A percentile compares a stretch with the other conserved stretches of the same genome.
Evolutionary conservation across 1,284 basidiomycete genomes (phyloP).

Genomic region (Puccinia polysora): DNA sequence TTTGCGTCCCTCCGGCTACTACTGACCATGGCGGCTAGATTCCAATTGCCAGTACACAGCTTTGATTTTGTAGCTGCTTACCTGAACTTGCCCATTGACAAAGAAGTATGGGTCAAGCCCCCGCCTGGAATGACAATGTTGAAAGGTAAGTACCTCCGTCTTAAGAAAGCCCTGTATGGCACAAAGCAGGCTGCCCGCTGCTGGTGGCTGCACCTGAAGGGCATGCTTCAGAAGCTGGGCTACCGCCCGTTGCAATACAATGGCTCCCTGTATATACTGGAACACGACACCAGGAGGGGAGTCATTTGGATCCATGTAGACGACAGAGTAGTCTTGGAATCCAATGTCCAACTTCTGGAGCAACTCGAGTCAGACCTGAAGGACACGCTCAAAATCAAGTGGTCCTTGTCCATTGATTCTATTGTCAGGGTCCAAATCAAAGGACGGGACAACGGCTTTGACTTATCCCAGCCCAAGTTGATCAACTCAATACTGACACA

Average conservation of each 20-base stretch:
- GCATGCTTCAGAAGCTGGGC: too few species aligned
- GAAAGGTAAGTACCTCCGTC: too few species aligned
- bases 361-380: not conserved
- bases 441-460: not conserved
- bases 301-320: constrained; percentile 29
- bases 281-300: not conserved
- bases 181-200: too few species aligned
- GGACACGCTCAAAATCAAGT: constrained; percentile 4
- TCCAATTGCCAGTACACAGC: too few species aligned
- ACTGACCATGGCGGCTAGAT: too few species aligned
- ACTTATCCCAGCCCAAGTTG: not conserved
- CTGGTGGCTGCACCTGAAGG: too few species aligned
- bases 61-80: too few species aligned
- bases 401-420: not conserved
- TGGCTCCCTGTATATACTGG: not conserved
- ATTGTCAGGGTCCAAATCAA: constrained; percentile 6
- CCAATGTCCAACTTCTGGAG: not conserved
- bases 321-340: constrained; percentile 6
- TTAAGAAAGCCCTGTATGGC: too few species aligned
- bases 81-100: too few species aligned
- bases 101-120: too few species aligned
- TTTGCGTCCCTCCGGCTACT: too few species aligned
- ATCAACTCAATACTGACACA: not conserved
- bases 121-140: too few species aligned
- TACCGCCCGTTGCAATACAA: not conserved